Percentiles rank a stretch among this genome's conserved stretches.
Evolutionary conservation across 306 rosid species (phyloP).

Genomic region (Dryas octopetala): DNA sequence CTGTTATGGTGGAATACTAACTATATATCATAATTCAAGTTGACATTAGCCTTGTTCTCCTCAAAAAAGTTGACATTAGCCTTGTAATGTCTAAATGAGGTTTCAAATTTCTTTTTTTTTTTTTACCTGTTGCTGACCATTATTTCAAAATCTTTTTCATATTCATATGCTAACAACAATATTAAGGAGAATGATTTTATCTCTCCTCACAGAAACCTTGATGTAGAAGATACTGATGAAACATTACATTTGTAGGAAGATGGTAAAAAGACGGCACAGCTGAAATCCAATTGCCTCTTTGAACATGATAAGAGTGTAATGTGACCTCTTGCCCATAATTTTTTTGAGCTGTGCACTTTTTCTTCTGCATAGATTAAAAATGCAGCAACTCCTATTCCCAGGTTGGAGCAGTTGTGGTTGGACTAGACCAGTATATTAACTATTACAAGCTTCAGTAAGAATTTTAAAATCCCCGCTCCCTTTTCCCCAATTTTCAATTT

Average conservation of each 20-base stretch:
- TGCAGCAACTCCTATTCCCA: conserved; percentile 39
- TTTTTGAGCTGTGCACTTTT: conserved; percentile 24
- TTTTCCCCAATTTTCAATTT: neutral
- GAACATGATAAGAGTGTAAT: conserved; percentile 91
- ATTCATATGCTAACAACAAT: neutral
- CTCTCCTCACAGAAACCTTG: neutral
- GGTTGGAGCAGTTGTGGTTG: conserved; percentile 99
- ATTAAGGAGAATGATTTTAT: neutral
- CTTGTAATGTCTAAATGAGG: neutral
- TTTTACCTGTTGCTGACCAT: neutral
- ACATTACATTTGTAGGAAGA: conserved; percentile 66
- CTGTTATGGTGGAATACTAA: neutral
- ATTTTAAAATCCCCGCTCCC: conserved; percentile 9
- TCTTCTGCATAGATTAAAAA: conserved; percentile 24
- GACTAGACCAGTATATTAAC: conserved; percentile 77
- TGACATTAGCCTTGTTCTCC: neutral
- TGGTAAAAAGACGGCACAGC: conserved; percentile 53
- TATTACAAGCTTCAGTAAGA: conserved; percentile 98
- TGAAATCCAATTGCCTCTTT: conserved; percentile 50
- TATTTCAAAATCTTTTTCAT: neutral
- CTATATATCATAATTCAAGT: neutral
- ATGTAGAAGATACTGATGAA: conserved; percentile 25
- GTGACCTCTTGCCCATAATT: conserved; percentile 36
- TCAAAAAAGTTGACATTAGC: neutral
- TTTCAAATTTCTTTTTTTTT: neutral